Conservation (phyloP, 805 yeast species). For the Barnettozyma salicaria region DNA sequence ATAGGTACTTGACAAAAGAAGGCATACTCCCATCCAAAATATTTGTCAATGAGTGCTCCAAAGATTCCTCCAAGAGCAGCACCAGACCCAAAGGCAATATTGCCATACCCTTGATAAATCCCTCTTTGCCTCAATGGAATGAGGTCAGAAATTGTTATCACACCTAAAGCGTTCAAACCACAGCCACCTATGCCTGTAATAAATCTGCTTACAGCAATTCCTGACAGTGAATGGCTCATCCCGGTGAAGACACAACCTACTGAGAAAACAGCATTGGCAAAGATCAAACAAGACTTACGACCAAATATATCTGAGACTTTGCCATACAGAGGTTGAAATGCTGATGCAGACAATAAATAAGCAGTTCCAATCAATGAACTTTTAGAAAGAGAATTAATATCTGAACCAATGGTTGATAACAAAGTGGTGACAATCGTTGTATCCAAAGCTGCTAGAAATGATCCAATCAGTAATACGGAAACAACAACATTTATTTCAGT, state of each 20-base stretch:
- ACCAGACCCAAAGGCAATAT: slow-evolving; percentile 66
- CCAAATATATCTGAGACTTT: slow-evolving; percentile 63
- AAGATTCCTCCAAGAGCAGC: slow-evolving; percentile 63
- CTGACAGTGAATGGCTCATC: slow-evolving; percentile 16
- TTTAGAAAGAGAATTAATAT: slow-evolving; percentile 52
- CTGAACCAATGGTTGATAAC: slow-evolving; percentile 58
- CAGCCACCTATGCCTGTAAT: slow-evolving; percentile 88
- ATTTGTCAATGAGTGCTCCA: slow-evolving; percentile 50
- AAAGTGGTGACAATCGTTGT: slow-evolving; percentile 60
- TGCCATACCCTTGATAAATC: slow-evolving; percentile 72
- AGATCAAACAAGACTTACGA: slow-evolving; percentile 38
- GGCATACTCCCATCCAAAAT: slow-evolving; percentile 63
- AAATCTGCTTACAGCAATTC: slow-evolving; percentile 48
- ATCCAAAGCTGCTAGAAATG: slow-evolving; percentile 56
- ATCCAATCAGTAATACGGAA: slow-evolving; percentile 34
- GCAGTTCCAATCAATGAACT: slow-evolving; percentile 67
- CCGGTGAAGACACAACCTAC: slow-evolving; percentile 41
- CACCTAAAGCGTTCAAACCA: slow-evolving; percentile 64
- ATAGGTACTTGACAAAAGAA: slow-evolving; percentile 50
- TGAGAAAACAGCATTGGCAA: slow-evolving; percentile 34
- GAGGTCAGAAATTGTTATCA: slow-evolving; percentile 67
- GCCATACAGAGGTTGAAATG: slow-evolving; percentile 62
- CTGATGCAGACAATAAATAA: slow-evolving; percentile 55
- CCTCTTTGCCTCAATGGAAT: slow-evolving; percentile 77
- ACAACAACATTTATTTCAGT: slow-evolving; percentile 24